Evolutionary conservation across 1,139 yeast genomes (phyloP).

Genomic region (Citeromyces siamensis): DNA sequence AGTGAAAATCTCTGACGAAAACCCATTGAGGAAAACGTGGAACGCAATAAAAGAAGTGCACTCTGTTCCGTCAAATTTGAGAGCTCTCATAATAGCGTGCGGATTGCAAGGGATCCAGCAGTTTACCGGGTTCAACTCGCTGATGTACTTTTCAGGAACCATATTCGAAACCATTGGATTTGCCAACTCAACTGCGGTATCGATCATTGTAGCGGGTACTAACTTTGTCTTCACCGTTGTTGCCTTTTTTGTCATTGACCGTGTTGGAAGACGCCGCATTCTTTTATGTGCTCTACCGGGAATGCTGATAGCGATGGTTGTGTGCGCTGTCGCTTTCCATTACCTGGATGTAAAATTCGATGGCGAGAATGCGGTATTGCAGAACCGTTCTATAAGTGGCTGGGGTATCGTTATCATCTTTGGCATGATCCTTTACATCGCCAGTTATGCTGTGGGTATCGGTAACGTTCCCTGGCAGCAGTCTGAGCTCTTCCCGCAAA

Average conservation of each 20-base stretch:
- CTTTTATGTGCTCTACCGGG: conserved; percentile 66
- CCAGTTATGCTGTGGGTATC: conserved; percentile 84
- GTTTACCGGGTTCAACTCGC: conserved; percentile 88
- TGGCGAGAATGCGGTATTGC: conserved; percentile 30
- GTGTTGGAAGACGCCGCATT: conserved; percentile 75
- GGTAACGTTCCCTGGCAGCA: conserved; percentile 99
- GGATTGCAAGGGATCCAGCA: conserved; percentile 94
- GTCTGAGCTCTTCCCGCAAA: conserved; percentile 85
- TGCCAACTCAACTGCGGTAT: conserved; percentile 79
- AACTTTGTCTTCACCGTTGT: conserved; percentile 76
- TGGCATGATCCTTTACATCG: conserved; percentile 79
- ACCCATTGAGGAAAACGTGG: conserved; percentile 37
- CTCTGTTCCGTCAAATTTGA: conserved; percentile 63
- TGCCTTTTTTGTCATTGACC: conserved; percentile 77
- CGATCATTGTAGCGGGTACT: conserved; percentile 85
- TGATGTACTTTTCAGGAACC: conserved; percentile 89
- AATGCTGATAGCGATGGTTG: conserved; percentile 62
- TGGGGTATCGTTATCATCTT: conserved; percentile 86
- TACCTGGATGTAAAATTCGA: conserved; percentile 50
- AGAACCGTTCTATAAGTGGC: conserved; percentile 40
- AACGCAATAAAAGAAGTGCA: conserved; percentile 61
- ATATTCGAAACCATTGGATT: conserved; percentile 86
- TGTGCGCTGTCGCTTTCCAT: conserved; percentile 86
- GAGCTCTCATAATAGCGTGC: conserved; percentile 83
- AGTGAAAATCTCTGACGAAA: conserved; percentile 39